A percentile compares a stretch with the other conserved stretches of the same genome.
Conservation (phyloP, 176 grass and related monocot species). For the Eragrostis nindensis region DNA sequence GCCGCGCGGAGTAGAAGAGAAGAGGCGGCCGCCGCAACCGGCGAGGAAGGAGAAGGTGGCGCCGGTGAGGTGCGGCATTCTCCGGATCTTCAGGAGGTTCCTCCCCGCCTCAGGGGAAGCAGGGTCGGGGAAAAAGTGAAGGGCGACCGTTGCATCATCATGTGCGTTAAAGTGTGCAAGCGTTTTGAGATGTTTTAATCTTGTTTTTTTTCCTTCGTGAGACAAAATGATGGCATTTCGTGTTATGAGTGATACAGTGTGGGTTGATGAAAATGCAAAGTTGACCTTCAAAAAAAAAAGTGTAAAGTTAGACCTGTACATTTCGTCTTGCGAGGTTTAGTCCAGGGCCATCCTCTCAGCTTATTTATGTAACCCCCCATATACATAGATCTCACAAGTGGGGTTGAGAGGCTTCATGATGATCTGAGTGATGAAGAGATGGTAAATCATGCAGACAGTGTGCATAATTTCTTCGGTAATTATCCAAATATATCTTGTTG, state of each 20-base stretch:
- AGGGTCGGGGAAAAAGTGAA: not conserved
- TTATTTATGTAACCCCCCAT: too few species aligned
- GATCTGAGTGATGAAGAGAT: not conserved
- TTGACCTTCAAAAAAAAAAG: too few species aligned
- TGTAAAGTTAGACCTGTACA: too few species aligned
- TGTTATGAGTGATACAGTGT: too few species aligned
- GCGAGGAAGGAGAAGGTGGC: not conserved
- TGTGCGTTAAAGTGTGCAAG: too few species aligned
- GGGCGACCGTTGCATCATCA: too few species aligned
- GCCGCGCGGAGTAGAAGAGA: not conserved
- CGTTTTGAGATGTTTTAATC: too few species aligned
- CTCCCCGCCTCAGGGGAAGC: not conserved
- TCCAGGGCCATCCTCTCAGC: too few species aligned
- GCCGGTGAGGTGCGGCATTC: not conserved
- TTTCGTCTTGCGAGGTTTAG: too few species aligned
- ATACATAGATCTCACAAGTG: constrained; percentile 20
- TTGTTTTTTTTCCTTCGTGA: too few species aligned
- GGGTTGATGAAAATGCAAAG: too few species aligned
- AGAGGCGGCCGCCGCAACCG: not conserved
- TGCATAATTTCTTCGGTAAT: constrained; percentile 1
- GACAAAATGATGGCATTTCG: too few species aligned
- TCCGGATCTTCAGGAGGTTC: not conserved
- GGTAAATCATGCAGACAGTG: not conserved
- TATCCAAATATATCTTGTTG: constrained; percentile 12
- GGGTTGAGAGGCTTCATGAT: not conserved